Percentiles rank a stretch among this genome's conserved stretches.
These are phyloP conservation scores for Kazachstania kunashirensis DNA, from an alignment of 805 yeast genomes.

Conservation along the genomic window DNA sequence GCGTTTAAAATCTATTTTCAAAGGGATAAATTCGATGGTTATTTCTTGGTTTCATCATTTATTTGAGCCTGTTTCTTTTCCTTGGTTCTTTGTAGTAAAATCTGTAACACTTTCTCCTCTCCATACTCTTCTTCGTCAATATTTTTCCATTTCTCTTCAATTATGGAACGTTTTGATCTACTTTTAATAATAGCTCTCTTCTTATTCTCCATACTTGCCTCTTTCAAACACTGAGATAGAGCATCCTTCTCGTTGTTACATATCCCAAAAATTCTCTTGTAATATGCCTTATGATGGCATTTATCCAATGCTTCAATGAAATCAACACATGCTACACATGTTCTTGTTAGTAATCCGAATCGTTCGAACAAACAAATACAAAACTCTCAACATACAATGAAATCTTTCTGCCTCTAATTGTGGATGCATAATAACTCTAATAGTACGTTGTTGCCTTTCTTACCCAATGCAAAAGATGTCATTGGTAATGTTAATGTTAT, in stretches of 20 bases:
- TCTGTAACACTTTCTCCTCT: slow-evolving; percentile 58
- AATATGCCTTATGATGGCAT: slow-evolving; percentile 66
- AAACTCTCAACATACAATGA: slow-evolving; percentile 29
- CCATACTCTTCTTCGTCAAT: slow-evolving; percentile 74
- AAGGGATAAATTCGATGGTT: neutral
- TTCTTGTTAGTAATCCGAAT: slow-evolving; percentile 9
- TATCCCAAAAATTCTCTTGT: slow-evolving; percentile 64
- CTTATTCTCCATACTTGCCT: slow-evolving; percentile 56
- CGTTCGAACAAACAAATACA: too few relatives aligned
- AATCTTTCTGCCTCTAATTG: slow-evolving; percentile 43
- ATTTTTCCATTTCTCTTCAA: slow-evolving; percentile 49
- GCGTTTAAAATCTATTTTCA: neutral
- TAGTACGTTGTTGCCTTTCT: too few relatives aligned
- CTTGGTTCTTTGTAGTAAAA: slow-evolving; percentile 41
- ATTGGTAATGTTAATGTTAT: too few relatives aligned
- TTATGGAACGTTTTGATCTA: slow-evolving; percentile 44
- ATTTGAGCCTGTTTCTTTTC: neutral
- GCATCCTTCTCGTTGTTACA: slow-evolving; percentile 82
- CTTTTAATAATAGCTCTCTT: slow-evolving; percentile 43
- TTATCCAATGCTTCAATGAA: slow-evolving; percentile 81
- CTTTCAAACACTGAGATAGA: slow-evolving; percentile 68
- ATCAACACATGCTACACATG: slow-evolving; percentile 53
- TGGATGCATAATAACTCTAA: slow-evolving; percentile 37
- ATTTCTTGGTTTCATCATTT: neutral
- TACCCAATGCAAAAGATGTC: too few relatives aligned